phyloP scores from a whole-genome alignment of 257 asterid species.

The Petrea volubilis region DNA sequence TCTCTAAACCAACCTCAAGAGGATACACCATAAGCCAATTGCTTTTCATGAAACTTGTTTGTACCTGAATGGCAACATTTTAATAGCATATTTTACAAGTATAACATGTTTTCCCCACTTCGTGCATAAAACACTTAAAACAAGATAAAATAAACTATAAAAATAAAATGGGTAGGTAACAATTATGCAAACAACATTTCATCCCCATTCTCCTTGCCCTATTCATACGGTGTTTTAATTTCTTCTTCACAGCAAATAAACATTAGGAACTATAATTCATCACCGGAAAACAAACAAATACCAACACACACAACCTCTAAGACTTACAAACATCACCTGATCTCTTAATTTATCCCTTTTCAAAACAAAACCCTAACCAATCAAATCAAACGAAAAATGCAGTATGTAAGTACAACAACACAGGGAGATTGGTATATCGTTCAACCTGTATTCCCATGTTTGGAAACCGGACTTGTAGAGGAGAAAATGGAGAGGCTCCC shows the following conservation, averaged over 20 bases:
- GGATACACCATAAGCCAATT: not conserved
- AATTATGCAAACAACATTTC: not conserved
- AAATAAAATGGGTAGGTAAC: no score
- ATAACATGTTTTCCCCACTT: not conserved
- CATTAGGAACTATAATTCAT: slow-evolving; percentile 1
- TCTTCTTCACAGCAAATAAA: not conserved
- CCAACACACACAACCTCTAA: not conserved
- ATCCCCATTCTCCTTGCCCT: not conserved
- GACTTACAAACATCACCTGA: not conserved
- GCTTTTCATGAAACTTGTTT: not conserved
- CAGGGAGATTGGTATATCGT: not conserved
- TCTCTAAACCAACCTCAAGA: slow-evolving; percentile 15
- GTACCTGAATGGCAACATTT: not conserved
- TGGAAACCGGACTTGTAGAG: slow-evolving; percentile 95
- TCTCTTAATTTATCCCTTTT: not conserved
- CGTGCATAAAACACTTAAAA: not conserved
- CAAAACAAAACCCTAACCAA: not conserved
- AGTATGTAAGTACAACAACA: not conserved
- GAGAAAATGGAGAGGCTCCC: slow-evolving; percentile 98
- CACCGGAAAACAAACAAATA: slow-evolving; percentile 9
- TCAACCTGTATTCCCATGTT: slow-evolving; percentile 98
- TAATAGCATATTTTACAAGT: not conserved
- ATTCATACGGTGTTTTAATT: not conserved
- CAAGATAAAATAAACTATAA: no score
- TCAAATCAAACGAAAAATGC: slow-evolving; percentile 11